Evolutionary conservation across 257 asterid species (phyloP).

Genomic region (Penstemon barbatus): DNA sequence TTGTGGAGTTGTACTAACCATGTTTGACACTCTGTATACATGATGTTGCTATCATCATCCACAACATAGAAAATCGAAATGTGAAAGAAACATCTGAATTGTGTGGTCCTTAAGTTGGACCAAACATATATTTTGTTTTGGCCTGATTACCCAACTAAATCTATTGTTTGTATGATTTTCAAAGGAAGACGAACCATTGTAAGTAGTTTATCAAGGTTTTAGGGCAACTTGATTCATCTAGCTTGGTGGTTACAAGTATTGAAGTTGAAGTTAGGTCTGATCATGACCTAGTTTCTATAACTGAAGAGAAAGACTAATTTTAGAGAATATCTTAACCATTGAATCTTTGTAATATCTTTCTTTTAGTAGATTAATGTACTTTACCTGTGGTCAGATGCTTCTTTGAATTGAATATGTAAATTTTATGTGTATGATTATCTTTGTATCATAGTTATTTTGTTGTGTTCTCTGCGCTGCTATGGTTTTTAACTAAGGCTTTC

Average conservation of each 20-base stretch:
- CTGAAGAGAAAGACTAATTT: background rate
- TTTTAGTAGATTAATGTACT: background rate
- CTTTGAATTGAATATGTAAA: background rate
- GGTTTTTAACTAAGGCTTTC: background rate
- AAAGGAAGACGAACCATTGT: background rate
- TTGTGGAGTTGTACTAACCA: conserved; percentile 7
- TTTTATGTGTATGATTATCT: background rate
- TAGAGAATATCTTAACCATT: background rate
- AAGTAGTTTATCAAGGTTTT: background rate
- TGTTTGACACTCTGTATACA: background rate
- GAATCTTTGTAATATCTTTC: background rate
- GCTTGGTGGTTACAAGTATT: background rate
- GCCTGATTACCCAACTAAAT: background rate
- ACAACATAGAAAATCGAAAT: background rate
- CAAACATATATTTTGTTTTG: background rate
- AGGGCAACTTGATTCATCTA: background rate
- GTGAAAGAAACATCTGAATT: background rate
- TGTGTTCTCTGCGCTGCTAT: background rate
- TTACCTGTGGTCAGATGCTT: background rate
- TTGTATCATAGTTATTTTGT: background rate
- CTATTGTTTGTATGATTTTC: background rate
- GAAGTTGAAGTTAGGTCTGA: background rate
- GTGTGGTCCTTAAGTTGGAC: background rate
- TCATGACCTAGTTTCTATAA: background rate
- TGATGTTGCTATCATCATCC: background rate